Base-by-base conservation (phyloP, 257 asterid genomes). In the Fraxinus excelsior region DNA sequence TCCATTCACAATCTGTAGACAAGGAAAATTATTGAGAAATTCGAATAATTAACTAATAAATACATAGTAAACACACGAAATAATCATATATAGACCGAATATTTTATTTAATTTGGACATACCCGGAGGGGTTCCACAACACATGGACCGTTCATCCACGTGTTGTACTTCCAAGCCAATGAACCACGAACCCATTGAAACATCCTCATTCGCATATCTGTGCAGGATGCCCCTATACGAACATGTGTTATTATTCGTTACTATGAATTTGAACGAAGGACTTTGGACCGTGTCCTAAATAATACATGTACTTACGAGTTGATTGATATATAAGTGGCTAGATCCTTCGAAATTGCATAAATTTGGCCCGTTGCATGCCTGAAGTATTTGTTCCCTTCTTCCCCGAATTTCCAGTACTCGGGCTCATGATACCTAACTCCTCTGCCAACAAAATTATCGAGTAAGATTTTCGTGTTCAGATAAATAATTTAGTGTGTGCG, bases 361-460 rank as follows among this genome's bases (percentile, higher is more conserved):
- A 91, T 88, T 79, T 91, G 97, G n/a, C 97, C 97, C 0, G 96
- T 90, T 6, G 97, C 97, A 35, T 92, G 97, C 85, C 97, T 79
- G 85, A 92, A 92, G 77, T 92, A 92, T 29, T 90, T 90, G 87
- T 90, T 90, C 67, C 97, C 97, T 84, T 85, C 89, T 79, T 90
- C 97, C 62, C 97, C 97, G 31, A 92, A 92, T 82, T 92, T 92
- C 97, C 92, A 91, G 77, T 81, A 81, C 79, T 92, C 96, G 0
- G 97, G 95, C 88, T 92, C 97, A n/a, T 92, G 89, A 77, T 92
- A 92, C 82, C 84, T 89, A 14, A 84, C 87, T 69, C 91, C 92
- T 49, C 97, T 92, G 84, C 78, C 78, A 74, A 37, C 19, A 9
- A 26, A 34, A 29, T 32, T 13, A 40, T 62, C 16, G 8, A 62